Evolutionary conservation across 768 basidiomycete species (phyloP).

Genomic region (Agrocybe praecox): DNA sequence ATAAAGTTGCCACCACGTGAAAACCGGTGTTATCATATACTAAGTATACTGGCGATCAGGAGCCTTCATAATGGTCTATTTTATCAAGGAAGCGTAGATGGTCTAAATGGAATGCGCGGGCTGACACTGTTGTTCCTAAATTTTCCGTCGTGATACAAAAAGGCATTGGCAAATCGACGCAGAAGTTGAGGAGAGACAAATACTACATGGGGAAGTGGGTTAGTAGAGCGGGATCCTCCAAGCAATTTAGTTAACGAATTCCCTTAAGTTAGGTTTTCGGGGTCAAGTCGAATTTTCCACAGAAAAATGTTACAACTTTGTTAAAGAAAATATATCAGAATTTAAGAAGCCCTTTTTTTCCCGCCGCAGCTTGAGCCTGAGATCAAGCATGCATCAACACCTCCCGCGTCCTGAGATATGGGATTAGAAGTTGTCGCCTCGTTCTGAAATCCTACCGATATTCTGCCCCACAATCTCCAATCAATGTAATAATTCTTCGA

Average conservation of each 20-base stretch:
- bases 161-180: too few relatives aligned
- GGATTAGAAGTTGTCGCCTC: background rate
- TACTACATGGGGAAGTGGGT: background rate
- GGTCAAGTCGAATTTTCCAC: background rate
- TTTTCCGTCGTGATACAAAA: too few relatives aligned
- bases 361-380: background rate
- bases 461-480: conserved; percentile 87
- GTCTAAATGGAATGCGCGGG: too few relatives aligned
- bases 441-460: conserved; percentile 55
- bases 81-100: too few relatives aligned
- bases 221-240: background rate
- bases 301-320: background rate
- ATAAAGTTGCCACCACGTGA: too few relatives aligned
- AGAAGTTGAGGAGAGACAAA: background rate
- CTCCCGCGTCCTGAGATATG: background rate
- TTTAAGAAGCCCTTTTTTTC: too few relatives aligned
- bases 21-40: too few relatives aligned
- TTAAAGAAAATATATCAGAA: background rate
- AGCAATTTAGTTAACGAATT: background rate
- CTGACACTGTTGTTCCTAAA: too few relatives aligned
- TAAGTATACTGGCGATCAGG: too few relatives aligned
- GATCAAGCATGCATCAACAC: background rate
- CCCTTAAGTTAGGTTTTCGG: background rate
- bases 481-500: conserved; percentile 58
- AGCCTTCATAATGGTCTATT: too few relatives aligned